phyloP scores from a whole-genome alignment of 345 rosid species.

The Populus alba region DNA sequence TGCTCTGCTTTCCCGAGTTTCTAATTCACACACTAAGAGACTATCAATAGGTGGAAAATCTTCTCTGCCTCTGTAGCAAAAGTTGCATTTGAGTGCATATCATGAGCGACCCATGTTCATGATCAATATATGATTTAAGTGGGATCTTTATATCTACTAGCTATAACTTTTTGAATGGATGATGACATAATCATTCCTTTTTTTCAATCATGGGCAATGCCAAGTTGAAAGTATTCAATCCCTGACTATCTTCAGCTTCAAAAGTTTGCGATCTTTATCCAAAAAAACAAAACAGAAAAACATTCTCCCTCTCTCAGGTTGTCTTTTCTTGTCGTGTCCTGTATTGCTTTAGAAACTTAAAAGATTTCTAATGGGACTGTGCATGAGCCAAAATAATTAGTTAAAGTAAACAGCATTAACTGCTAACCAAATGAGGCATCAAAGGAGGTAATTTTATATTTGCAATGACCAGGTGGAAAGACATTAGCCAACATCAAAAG shows the following conservation, averaged over 20 bases:
- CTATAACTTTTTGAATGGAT: background rate
- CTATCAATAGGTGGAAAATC: background rate
- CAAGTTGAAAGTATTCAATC: background rate
- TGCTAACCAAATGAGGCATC: conserved; percentile 3
- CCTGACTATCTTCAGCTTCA: background rate
- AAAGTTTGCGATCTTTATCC: conserved; percentile 7
- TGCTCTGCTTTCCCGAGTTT: background rate
- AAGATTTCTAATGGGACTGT: conserved; percentile 3
- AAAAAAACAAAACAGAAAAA: background rate
- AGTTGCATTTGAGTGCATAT: background rate
- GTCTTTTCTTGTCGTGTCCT: background rate
- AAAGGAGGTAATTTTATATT: conserved; percentile 5
- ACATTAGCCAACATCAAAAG: conserved; percentile 1
- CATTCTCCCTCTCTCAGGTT: background rate
- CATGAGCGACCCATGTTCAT: background rate
- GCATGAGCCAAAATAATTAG: background rate
- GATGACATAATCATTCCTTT: background rate
- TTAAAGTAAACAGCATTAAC: background rate
- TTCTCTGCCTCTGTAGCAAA: too few species aligned
- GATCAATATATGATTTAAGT: background rate
- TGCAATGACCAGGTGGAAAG: conserved; percentile 4
- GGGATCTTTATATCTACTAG: background rate
- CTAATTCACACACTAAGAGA: background rate
- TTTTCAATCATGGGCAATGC: too few species aligned
- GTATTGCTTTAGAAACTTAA: background rate